phyloP scores from a whole-genome alignment of 305 asterid genomes.

The Fraxinus velutina region DNA sequence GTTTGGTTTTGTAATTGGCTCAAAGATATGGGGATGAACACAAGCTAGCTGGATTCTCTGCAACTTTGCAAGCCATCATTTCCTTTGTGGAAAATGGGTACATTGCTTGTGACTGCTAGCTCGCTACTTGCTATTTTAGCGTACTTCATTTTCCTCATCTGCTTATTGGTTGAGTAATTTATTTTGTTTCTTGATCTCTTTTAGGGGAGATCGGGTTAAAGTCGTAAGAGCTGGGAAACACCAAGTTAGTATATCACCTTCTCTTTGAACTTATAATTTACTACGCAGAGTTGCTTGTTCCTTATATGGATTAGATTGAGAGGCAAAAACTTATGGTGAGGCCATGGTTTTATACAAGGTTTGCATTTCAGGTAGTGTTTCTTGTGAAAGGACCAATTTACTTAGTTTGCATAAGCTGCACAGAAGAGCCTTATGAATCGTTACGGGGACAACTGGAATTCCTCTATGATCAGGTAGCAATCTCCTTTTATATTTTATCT shows the following conservation, averaged over 20 bases:
- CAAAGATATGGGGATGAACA: conserved; percentile 94
- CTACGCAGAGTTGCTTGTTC: neutral
- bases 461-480: conserved; percentile 84
- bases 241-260: conserved; percentile 54
- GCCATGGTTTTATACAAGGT: neutral
- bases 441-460: conserved; percentile 88
- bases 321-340: neutral
- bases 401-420: conserved; percentile 97
- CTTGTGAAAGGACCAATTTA: conserved; percentile 98
- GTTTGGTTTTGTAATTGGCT: conserved; percentile 22
- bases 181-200: conserved; percentile 30
- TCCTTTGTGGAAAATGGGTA: conserved; percentile 98
- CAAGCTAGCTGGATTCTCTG: conserved; percentile 98
- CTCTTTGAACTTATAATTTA: neutral
- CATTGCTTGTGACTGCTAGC: conserved; percentile 24
- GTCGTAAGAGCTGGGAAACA: conserved; percentile 95
- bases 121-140: conserved; percentile 1
- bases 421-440: conserved; percentile 91
- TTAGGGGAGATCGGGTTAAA: conserved; percentile 89
- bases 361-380: conserved; percentile 69
- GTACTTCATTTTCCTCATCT: neutral
- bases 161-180: conserved; percentile 16
- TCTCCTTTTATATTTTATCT: conserved; percentile 1
- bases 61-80: conserved; percentile 96
- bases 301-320: neutral